Percentiles rank a stretch among this genome's conserved stretches.
phyloP scores from a whole-genome alignment of 2,329 filamentous ascomycete species.

The Cladophialophora psammophila region DNA sequence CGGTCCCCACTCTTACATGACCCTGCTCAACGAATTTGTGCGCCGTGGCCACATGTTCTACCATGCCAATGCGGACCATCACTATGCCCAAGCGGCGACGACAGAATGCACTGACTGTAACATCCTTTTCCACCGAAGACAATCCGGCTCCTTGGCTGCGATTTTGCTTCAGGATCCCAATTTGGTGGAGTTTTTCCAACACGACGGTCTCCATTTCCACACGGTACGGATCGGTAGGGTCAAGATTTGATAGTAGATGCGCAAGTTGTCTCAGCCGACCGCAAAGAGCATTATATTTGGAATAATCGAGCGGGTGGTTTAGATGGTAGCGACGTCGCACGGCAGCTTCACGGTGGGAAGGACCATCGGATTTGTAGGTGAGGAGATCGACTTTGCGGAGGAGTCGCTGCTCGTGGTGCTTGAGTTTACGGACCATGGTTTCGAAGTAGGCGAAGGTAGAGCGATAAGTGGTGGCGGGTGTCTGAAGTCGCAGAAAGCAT shows the following conservation, averaged over 20 bases:
- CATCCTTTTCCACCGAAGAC: slow-evolving; percentile 78
- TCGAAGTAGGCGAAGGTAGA: background rate
- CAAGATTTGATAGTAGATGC: slow-evolving; percentile 82
- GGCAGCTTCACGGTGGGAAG: slow-evolving; percentile 77
- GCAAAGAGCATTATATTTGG: slow-evolving; percentile 70
- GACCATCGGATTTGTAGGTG: slow-evolving; percentile 85
- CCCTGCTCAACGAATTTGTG: slow-evolving; percentile 83
- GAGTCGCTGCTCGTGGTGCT: slow-evolving; percentile 95
- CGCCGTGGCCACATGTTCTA: slow-evolving; percentile 84
- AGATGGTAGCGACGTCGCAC: slow-evolving; percentile 89
- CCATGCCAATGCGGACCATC: slow-evolving; percentile 90
- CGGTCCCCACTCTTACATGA: slow-evolving; percentile 88
- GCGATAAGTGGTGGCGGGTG: background rate
- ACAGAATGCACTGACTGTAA: slow-evolving; percentile 89
- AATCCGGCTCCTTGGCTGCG: slow-evolving; percentile 77
- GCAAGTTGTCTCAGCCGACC: slow-evolving; percentile 88
- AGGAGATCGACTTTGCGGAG: slow-evolving; percentile 92
- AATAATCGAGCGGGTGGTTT: slow-evolving; percentile 87
- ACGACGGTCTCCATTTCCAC: slow-evolving; percentile 85
- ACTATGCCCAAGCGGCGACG: slow-evolving; percentile 83
- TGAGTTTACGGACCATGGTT: slow-evolving; percentile 91
- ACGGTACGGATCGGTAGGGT: slow-evolving; percentile 78
- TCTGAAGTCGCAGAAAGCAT: background rate
- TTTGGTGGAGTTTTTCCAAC: slow-evolving; percentile 89
- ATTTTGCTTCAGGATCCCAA: slow-evolving; percentile 79